Evolutionary conservation across 1,284 basidiomycete genomes (phyloP).

Genomic region (Volvariella surrecta): DNA sequence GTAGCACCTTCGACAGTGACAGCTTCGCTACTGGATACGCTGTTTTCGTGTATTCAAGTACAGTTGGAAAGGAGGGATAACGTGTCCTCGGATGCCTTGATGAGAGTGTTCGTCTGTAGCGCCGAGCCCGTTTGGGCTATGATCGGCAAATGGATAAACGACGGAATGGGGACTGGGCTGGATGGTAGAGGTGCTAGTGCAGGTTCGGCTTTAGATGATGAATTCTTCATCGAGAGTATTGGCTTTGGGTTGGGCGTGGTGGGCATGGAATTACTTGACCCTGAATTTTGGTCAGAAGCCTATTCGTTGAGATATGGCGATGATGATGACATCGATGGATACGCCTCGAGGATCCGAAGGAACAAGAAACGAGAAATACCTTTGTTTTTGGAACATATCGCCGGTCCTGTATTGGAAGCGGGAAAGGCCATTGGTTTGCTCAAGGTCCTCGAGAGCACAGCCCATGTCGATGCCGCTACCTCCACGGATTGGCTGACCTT

Average conservation of each 20-base stretch:
- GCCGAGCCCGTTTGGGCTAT: constrained; percentile 70
- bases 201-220: constrained; percentile 47
- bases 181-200: constrained; percentile 17
- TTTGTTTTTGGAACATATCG: constrained; percentile 54
- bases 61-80: constrained; percentile 48
- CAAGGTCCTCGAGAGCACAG: constrained; percentile 24
- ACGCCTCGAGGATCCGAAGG: constrained; percentile 17
- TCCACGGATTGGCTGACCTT: constrained; percentile 21
- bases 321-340: constrained; percentile 17
- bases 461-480: constrained; percentile 2
- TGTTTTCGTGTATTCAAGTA: constrained; percentile 47
- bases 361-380: constrained; percentile 22
- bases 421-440: constrained; percentile 78
- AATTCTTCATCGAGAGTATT: constrained; percentile 77
- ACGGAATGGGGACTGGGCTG: constrained; percentile 54
- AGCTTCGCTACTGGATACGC: constrained; percentile 50
- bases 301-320: constrained; percentile 46
- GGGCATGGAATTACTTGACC: constrained; percentile 44
- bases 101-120: constrained; percentile 51
- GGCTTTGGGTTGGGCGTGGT: constrained; percentile 42
- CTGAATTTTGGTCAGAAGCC: constrained; percentile 76
- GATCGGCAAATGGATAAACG: constrained; percentile 64
- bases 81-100: constrained; percentile 43
- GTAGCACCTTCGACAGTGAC: constrained; percentile 43
- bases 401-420: constrained; percentile 52